Percentiles rank a stretch among this genome's conserved stretches.
Evolutionary conservation across 1,284 basidiomycete species (phyloP).

Genomic region (Ceratorhiza oryzae-sativae): DNA sequence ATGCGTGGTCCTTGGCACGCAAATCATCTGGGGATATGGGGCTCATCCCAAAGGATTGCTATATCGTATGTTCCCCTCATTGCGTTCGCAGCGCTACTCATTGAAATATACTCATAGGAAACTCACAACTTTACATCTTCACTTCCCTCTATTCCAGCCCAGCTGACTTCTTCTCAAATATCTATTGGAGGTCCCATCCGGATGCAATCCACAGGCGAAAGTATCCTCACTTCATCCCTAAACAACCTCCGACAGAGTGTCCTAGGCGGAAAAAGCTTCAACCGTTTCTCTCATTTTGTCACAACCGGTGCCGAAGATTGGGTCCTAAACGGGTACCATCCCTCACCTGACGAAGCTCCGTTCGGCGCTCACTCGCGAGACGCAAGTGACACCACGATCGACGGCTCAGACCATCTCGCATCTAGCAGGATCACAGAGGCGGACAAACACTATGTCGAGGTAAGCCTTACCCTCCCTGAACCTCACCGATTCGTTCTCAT

Average conservation of each 20-base stretch:
- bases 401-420: conserved; percentile 13
- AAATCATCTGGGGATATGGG: conserved; percentile 65
- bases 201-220: conserved; percentile 79
- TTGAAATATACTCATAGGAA: conserved; percentile 51
- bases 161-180: conserved; percentile 47
- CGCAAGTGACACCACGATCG: conserved; percentile 34
- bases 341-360: conserved; percentile 42
- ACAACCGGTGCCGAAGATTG: conserved; percentile 84
- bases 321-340: conserved; percentile 64
- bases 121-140: conserved; percentile 41
- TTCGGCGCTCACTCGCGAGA: conserved; percentile 33
- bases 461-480: conserved; percentile 53
- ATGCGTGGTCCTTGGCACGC: conserved; percentile 74
- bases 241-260: conserved; percentile 72
- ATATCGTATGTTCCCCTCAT: conserved; percentile 60
- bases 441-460: conserved; percentile 74
- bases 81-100: background rate
- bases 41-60: conserved; percentile 72
- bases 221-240: conserved; percentile 55
- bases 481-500: background rate
- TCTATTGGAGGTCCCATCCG: conserved; percentile 56
- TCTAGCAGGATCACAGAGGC: conserved; percentile 47
- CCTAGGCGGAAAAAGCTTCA: conserved; percentile 76
- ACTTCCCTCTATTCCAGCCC: conserved; percentile 32
- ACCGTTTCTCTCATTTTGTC: conserved; percentile 84